phyloP scores from a whole-genome alignment of 2,329 filamentous ascomycete species.

The Trichoderma pleuroti region DNA sequence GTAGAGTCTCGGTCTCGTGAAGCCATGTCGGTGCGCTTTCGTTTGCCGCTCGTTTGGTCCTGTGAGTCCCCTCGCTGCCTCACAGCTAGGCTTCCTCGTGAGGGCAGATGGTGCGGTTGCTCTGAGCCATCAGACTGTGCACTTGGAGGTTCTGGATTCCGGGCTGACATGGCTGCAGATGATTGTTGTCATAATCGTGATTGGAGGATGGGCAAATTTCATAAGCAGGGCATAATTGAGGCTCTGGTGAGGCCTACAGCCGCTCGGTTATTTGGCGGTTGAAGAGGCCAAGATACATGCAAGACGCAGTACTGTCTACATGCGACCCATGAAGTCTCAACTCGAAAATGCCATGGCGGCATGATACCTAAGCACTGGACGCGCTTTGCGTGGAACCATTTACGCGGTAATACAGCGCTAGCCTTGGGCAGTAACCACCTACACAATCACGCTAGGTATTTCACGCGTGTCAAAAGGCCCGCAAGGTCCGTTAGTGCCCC shows the following conservation, averaged over 20 bases:
- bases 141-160: slow-evolving; percentile 8
- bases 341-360: background rate
- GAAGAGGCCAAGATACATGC: background rate
- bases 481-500: background rate
- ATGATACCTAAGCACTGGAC: background rate
- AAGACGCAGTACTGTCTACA: background rate
- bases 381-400: background rate
- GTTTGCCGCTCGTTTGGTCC: slow-evolving; percentile 27
- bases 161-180: slow-evolving; percentile 14
- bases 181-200: slow-evolving; percentile 28
- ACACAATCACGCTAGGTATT: background rate
- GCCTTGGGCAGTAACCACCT: background rate
- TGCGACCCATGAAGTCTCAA: background rate
- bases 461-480: background rate
- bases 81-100: slow-evolving; percentile 26
- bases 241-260: background rate
- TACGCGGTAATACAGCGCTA: background rate
- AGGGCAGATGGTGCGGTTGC: slow-evolving; percentile 22
- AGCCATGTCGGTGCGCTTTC: slow-evolving; percentile 31
- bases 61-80: slow-evolving; percentile 27
- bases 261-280: background rate
- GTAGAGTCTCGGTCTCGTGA: slow-evolving; percentile 23
- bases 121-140: slow-evolving; percentile 25
- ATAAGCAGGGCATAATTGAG: background rate
- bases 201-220: background rate